Percentiles rank a stretch among this genome's conserved stretches.
These are phyloP conservation scores for Eutypella sp. DNA, from an alignment of 2,329 filamentous ascomycete genomes.

Conservation along the genomic window DNA sequence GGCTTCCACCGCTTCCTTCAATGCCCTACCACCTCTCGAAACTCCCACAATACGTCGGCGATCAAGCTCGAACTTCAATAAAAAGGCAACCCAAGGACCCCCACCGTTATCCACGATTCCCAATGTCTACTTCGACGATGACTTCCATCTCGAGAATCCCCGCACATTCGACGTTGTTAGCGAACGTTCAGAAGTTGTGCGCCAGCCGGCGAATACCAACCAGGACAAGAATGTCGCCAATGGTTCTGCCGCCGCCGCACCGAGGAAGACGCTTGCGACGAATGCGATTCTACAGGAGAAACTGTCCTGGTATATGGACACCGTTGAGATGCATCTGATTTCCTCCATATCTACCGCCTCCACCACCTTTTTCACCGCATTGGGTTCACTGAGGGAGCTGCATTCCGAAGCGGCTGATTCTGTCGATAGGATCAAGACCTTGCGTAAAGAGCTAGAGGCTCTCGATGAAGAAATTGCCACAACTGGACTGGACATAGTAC, in stretches of 20 bases:
- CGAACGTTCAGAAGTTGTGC: constrained; percentile 93
- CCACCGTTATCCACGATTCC: constrained; percentile 91
- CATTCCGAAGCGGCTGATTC: constrained; percentile 91
- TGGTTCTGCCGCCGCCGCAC: constrained; percentile 51
- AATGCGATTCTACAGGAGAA: constrained; percentile 98
- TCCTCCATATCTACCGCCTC: constrained; percentile 94
- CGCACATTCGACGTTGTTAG: constrained; percentile 95
- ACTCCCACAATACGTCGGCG: constrained; percentile 37
- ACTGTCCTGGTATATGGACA: constrained; percentile 99
- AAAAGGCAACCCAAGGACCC: constrained; percentile 63
- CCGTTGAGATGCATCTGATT: constrained; percentile 94
- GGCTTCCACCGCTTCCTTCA: constrained; percentile 40
- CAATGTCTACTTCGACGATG: constrained; percentile 87
- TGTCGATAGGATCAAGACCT: constrained; percentile 74
- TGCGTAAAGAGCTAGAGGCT: constrained; percentile 73
- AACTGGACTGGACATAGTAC: constrained; percentile 78
- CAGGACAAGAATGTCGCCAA: constrained; percentile 53
- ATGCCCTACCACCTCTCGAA: constrained; percentile 47
- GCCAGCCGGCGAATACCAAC: constrained; percentile 49
- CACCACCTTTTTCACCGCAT: constrained; percentile 89
- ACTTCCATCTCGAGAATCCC: constrained; percentile 93
- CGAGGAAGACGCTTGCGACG: constrained; percentile 83
- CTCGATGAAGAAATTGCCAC: constrained; percentile 85
- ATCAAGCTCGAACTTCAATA: constrained; percentile 44
- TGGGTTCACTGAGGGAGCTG: constrained; percentile 84